These are phyloP conservation scores for Penicillium canescens DNA, from an alignment of 495 filamentous ascomycete species.

Conservation along the genomic window DNA sequence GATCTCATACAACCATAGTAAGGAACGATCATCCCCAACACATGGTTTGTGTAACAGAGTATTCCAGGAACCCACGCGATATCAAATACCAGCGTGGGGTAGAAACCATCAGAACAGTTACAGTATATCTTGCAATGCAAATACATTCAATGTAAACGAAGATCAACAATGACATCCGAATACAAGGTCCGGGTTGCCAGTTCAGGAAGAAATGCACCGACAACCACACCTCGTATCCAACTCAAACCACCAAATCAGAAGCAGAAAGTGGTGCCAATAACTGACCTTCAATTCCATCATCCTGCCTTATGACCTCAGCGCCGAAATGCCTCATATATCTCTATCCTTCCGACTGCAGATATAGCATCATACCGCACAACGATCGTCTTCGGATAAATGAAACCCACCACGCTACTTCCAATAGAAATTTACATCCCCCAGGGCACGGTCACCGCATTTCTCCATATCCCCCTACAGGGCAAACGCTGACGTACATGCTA, in stretches of 20 bases:
- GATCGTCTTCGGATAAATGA: neutral
- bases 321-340: neutral
- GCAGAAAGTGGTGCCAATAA: neutral
- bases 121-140: neutral
- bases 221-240: neutral
- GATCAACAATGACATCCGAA: neutral
- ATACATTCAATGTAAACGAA: neutral
- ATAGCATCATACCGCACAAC: neutral
- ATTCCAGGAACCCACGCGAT: too few species aligned
- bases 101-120: too few species aligned
- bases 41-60: too few species aligned
- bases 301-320: neutral
- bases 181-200: neutral
- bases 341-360: neutral
- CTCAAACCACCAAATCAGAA: neutral
- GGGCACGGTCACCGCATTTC: neutral
- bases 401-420: conserved; percentile 1
- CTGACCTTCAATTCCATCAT: neutral
- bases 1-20: too few species aligned
- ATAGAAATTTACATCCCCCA: neutral
- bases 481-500: neutral
- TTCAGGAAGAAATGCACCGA: neutral
- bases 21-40: too few species aligned
- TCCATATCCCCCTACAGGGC: neutral
- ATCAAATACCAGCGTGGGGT: too few species aligned